phyloP scores from a whole-genome alignment of 2,329 filamentous ascomycete species.

The Aspergillus proliferans region DNA sequence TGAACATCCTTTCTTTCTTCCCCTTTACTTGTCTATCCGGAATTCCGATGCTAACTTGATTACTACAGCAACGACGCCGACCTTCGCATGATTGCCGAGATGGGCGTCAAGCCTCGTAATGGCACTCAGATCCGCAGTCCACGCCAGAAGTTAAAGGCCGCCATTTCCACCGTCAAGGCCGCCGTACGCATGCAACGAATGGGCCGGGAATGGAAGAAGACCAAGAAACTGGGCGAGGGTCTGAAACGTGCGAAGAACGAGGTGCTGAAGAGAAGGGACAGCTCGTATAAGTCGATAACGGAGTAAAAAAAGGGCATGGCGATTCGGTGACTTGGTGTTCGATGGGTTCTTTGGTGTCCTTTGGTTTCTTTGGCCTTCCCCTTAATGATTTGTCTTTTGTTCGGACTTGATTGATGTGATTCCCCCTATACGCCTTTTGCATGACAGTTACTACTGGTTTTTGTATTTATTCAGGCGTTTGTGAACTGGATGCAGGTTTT shows the following conservation, averaged over 20 bases:
- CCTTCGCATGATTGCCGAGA: slow-evolving; percentile 74
- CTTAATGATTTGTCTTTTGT: slow-evolving; percentile 12
- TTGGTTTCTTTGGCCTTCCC: slow-evolving; percentile 10
- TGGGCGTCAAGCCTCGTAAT: slow-evolving; percentile 57
- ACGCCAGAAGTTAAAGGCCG: slow-evolving; percentile 37
- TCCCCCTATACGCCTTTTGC: slow-evolving; percentile 9
- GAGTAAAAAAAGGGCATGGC: slow-evolving; percentile 5
- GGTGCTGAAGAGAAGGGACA: slow-evolving; percentile 32
- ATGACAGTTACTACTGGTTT: background rate
- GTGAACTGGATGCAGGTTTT: background rate
- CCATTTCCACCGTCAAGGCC: slow-evolving; percentile 39
- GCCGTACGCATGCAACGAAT: slow-evolving; percentile 41
- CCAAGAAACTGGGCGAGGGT: slow-evolving; percentile 39
- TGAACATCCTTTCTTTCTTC: slow-evolving; percentile 22
- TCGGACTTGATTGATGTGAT: slow-evolving; percentile 16
- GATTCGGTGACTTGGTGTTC: slow-evolving; percentile 29
- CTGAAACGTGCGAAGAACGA: slow-evolving; percentile 39
- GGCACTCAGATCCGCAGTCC: slow-evolving; percentile 26
- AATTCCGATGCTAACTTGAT: slow-evolving; percentile 16
- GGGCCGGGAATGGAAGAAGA: slow-evolving; percentile 40
- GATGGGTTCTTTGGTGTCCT: slow-evolving; percentile 20
- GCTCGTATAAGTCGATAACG: slow-evolving; percentile 18
- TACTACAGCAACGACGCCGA: slow-evolving; percentile 78
- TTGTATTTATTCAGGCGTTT: background rate
- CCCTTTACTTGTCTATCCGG: slow-evolving; percentile 1